Percentiles rank a stretch among this genome's conserved stretches.
Evolutionary conservation across 305 asterid species (phyloP).

Genomic region (Fraxinus greggii): DNA sequence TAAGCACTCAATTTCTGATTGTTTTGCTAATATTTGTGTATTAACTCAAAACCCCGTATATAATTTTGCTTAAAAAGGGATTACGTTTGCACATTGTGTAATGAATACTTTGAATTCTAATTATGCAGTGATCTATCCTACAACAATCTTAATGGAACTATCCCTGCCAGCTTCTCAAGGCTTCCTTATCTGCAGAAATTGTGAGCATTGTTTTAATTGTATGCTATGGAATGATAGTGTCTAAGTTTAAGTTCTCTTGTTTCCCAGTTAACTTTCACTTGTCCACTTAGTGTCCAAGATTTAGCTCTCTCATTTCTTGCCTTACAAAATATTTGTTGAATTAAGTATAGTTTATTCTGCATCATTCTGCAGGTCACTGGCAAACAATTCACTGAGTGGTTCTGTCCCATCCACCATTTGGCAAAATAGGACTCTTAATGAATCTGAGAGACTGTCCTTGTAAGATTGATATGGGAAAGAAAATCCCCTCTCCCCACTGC

Average conservation of each 20-base stretch:
- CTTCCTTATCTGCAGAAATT: constrained; percentile 77
- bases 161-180: constrained; percentile 74
- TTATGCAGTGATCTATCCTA: constrained; percentile 71
- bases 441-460: constrained; percentile 61
- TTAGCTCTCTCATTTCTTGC: background rate
- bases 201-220: constrained; percentile 48
- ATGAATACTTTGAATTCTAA: constrained; percentile 16
- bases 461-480: constrained; percentile 42
- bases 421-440: constrained; percentile 64
- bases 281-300: background rate
- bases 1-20: constrained; percentile 38
- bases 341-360: constrained; percentile 13
- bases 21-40: constrained; percentile 8
- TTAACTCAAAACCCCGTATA: background rate
- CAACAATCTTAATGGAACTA: constrained; percentile 73
- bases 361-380: constrained; percentile 64
- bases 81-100: background rate
- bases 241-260: background rate
- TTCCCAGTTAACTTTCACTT: background rate
- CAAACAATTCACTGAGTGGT: constrained; percentile 73
- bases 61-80: constrained; percentile 5
- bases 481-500: background rate
- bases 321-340: background rate
- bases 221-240: constrained; percentile 14
- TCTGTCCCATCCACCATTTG: constrained; percentile 81